phyloP scores from a whole-genome alignment of 2,329 filamentous ascomycete species.

The Pseudogymnoascus sp. region DNA sequence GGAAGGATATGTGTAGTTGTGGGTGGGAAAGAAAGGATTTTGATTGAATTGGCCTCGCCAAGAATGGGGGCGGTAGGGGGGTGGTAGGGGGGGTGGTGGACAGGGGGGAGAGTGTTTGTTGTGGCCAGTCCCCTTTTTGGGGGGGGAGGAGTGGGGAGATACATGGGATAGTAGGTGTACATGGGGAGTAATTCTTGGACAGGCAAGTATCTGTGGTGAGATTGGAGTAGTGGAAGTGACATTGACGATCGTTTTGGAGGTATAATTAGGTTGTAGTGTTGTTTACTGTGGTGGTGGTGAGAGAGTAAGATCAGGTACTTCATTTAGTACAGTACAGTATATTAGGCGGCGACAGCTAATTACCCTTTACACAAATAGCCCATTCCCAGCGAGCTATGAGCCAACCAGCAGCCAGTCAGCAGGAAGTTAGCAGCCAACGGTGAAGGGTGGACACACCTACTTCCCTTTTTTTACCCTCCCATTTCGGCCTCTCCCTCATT shows the following conservation, averaged over 20 bases:
- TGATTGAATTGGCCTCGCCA: neutral
- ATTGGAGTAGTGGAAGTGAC: neutral
- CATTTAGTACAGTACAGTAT: no score
- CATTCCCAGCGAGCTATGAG: neutral
- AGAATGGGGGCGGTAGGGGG: neutral
- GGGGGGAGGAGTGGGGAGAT: neutral
- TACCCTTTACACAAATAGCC: no score
- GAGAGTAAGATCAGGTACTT: no score
- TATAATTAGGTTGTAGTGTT: neutral
- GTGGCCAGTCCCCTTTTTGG: neutral
- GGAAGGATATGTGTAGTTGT: slow-evolving; percentile 20
- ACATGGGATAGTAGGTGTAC: neutral
- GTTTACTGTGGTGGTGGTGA: neutral
- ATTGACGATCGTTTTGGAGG: neutral
- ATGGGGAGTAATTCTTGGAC: neutral
- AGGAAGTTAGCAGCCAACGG: neutral
- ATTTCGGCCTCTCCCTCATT: neutral
- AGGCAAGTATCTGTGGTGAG: neutral
- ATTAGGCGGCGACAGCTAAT: neutral
- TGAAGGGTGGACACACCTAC: neutral
- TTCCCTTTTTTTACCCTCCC: neutral
- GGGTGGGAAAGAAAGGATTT: neutral
- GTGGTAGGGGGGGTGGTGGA: neutral
- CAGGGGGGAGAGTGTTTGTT: neutral
- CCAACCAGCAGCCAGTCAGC: neutral